These are phyloP conservation scores for Moesziomyces sp. DNA, from an alignment of 1,284 basidiomycete species.

Conservation along the genomic window DNA sequence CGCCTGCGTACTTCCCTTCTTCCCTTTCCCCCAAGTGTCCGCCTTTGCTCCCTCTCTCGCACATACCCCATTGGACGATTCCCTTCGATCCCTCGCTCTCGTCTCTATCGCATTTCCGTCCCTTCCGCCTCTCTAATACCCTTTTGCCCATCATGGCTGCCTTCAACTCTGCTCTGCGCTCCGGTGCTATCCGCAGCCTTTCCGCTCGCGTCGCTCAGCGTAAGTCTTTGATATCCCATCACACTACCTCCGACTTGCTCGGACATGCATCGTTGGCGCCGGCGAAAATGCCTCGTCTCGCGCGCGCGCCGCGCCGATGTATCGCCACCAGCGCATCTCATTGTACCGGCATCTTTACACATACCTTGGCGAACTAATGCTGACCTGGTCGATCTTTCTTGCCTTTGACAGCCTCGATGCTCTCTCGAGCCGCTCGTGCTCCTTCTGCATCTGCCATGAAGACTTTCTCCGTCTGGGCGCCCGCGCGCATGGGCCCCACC, in stretches of 20 bases:
- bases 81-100: neutral
- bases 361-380: too few species aligned
- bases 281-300: too few species aligned
- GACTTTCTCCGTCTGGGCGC: conserved; percentile 46
- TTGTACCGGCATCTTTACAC: neutral
- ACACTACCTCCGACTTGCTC: neutral
- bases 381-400: neutral
- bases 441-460: conserved; percentile 31
- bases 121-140: conserved; percentile 3
- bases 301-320: too few species aligned
- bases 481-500: conserved; percentile 39
- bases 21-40: conserved; percentile 7
- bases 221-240: conserved; percentile 17
- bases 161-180: conserved; percentile 48
- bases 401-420: conserved; percentile 34
- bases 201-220: conserved; percentile 46
- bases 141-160: conserved; percentile 28
- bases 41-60: conserved; percentile 5
- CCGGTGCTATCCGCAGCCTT: conserved; percentile 47
- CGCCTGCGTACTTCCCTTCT: neutral
- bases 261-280: too few species aligned
- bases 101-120: neutral
- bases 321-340: neutral
- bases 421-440: conserved; percentile 36
- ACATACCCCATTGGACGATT: conserved; percentile 20